Evolutionary conservation across 1,139 yeast genomes (phyloP).

Genomic region (Lodderomyces jiufengensis): DNA sequence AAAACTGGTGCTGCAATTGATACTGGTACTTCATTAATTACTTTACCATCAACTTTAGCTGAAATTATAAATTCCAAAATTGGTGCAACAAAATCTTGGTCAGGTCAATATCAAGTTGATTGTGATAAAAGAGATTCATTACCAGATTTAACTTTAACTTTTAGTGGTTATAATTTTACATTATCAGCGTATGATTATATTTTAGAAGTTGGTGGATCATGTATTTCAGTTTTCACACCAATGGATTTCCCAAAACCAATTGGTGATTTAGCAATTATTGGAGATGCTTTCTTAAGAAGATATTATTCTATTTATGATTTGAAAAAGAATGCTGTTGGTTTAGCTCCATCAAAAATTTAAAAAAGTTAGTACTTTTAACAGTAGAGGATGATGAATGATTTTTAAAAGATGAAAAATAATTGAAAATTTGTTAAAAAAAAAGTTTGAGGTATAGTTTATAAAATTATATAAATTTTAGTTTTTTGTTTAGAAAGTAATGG

Average conservation of each 20-base stretch:
- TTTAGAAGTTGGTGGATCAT: conserved; percentile 87
- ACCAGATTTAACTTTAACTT: conserved; percentile 88
- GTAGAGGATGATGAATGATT: neutral
- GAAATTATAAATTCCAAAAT: conserved; percentile 92
- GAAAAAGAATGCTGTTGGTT: conserved; percentile 87
- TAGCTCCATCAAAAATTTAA: conserved; percentile 46
- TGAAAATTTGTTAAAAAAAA: no score
- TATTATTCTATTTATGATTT: conserved; percentile 92
- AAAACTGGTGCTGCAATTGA: conserved; percentile 95
- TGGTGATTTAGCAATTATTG: conserved; percentile 93
- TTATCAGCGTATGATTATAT: conserved; percentile 86
- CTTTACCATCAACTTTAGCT: conserved; percentile 91
- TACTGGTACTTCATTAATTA: conserved; percentile 95
- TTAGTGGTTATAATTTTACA: conserved; percentile 88
- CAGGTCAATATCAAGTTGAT: conserved; percentile 92
- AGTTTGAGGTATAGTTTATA: no score
- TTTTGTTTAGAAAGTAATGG: no score
- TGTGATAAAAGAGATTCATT: conserved; percentile 77
- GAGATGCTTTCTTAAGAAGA: conserved; percentile 95
- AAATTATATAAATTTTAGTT: no score
- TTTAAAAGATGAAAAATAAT: no score
- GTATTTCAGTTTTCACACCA: conserved; percentile 94
- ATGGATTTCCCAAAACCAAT: conserved; percentile 97
- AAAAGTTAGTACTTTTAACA: neutral
- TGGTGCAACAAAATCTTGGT: conserved; percentile 96